Conservation (phyloP, 805 yeast species). For the Peterozyma xylosa region DNA sequence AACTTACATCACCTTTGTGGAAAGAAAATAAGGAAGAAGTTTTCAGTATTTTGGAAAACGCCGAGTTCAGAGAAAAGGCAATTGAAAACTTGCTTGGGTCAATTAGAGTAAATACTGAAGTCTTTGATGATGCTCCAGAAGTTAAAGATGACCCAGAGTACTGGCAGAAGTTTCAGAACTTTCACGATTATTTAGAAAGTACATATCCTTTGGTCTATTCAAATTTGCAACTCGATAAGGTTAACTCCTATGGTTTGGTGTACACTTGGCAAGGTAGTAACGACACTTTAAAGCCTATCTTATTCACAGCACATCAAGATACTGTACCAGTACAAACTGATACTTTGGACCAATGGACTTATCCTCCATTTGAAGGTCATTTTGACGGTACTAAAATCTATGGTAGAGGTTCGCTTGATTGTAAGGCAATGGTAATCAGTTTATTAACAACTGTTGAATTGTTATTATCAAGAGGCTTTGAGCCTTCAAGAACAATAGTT, state of each 20-base stretch:
- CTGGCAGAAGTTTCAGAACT: conserved; percentile 39
- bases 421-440: conserved; percentile 59
- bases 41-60: too few relatives aligned
- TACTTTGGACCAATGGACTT: conserved; percentile 49
- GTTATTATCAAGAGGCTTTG: conserved; percentile 40
- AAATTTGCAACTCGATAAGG: conserved; percentile 32
- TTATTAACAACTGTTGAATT: conserved; percentile 57
- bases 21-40: too few relatives aligned
- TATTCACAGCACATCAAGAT: conserved; percentile 71
- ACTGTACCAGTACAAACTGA: conserved; percentile 65
- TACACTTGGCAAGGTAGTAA: conserved; percentile 56
- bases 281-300: conserved; percentile 45
- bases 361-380: conserved; percentile 58
- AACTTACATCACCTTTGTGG: too few relatives aligned
- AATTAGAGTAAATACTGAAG: conserved; percentile 43
- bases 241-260: conserved; percentile 52
- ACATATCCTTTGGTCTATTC: conserved; percentile 51
- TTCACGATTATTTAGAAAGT: conserved; percentile 45
- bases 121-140: conserved; percentile 42
- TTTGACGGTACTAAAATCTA: conserved; percentile 56
- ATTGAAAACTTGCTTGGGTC: conserved; percentile 39
- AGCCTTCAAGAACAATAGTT: conserved; percentile 53
- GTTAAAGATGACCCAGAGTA: conserved; percentile 43
- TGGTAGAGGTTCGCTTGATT: conserved; percentile 74
- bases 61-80: conserved; percentile 24